Evolutionary conservation across 208 protist genomes (phyloP).

Genomic region (Crithidia acanthocephali): DNA sequence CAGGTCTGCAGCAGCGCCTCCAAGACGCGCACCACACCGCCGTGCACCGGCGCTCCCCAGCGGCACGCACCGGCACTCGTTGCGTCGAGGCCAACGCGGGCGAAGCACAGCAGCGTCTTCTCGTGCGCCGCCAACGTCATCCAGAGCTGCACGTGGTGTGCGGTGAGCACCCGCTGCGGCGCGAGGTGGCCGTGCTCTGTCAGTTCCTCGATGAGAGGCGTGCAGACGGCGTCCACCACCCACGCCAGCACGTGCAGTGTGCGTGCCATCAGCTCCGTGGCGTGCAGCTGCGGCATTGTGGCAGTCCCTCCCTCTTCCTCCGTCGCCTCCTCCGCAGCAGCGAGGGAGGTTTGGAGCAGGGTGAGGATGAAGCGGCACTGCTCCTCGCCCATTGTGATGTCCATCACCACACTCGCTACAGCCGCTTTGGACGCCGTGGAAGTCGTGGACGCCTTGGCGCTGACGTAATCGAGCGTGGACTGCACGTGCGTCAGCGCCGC

Average conservation of each 20-base stretch:
- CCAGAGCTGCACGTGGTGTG: background rate
- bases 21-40: background rate
- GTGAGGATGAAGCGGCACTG: background rate
- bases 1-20: constrained; percentile 14
- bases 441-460: background rate
- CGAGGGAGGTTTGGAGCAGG: background rate
- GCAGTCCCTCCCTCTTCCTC: too few relatives aligned
- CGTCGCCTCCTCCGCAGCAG: background rate
- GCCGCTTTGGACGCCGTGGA: background rate
- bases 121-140: background rate
- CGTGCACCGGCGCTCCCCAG: constrained; percentile 10
- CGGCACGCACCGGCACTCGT: background rate
- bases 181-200: background rate
- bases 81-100: background rate
- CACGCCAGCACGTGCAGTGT: constrained; percentile 5
- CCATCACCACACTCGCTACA: background rate
- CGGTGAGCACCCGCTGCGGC: background rate
- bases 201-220: background rate
- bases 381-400: background rate
- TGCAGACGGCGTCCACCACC: constrained; percentile 19
- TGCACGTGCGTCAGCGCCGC: constrained; percentile 8
- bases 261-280: constrained; percentile 8
- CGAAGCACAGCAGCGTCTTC: constrained; percentile 1
- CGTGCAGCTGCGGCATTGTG: background rate
- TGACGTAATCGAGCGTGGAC: background rate